Conservation (phyloP, 371 early-diverging fungal genomes). For the Rhizopus delemar region DNA sequence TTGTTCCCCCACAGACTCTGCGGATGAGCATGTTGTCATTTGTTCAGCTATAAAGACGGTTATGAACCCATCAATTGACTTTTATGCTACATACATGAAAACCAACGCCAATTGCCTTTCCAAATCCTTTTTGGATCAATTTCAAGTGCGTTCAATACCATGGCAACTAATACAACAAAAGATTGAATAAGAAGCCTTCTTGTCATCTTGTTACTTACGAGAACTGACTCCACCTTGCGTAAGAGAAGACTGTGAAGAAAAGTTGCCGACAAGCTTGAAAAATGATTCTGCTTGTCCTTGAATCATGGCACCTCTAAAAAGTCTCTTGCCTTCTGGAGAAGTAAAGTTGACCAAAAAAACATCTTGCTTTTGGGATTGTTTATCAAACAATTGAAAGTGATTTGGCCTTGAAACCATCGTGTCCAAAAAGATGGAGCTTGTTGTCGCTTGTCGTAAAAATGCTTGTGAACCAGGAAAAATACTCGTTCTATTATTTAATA, state of each 20-base stretch:
- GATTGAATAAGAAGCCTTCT: neutral
- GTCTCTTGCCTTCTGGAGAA: conserved; percentile 71
- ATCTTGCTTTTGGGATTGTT: neutral
- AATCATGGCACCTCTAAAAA: conserved; percentile 79
- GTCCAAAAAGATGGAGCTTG: conserved; percentile 7
- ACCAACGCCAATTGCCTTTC: conserved; percentile 96
- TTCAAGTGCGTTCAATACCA: conserved; percentile 90
- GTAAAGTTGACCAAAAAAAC: conserved; percentile 33
- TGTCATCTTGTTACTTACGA: conserved; percentile 37
- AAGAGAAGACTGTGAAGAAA: conserved; percentile 84
- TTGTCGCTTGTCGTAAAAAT: conserved; percentile 19
- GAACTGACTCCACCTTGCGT: conserved; percentile 54
- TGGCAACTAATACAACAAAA: conserved; percentile 58
- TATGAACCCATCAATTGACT: neutral
- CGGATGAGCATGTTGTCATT: conserved; percentile 77
- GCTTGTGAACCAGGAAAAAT: conserved; percentile 20
- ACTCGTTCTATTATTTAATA: conserved; percentile 18
- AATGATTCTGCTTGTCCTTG: conserved; percentile 84
- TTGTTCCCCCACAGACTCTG: conserved; percentile 66
- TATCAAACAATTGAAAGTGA: neutral
- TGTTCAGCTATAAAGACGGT: conserved; percentile 64
- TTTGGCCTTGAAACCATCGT: no score
- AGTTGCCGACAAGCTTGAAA: conserved; percentile 83
- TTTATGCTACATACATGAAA: conserved; percentile 26
- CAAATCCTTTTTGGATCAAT: conserved; percentile 87